phyloP scores from a whole-genome alignment of 768 basidiomycete species.

The Panaeolus papilionaceus region DNA sequence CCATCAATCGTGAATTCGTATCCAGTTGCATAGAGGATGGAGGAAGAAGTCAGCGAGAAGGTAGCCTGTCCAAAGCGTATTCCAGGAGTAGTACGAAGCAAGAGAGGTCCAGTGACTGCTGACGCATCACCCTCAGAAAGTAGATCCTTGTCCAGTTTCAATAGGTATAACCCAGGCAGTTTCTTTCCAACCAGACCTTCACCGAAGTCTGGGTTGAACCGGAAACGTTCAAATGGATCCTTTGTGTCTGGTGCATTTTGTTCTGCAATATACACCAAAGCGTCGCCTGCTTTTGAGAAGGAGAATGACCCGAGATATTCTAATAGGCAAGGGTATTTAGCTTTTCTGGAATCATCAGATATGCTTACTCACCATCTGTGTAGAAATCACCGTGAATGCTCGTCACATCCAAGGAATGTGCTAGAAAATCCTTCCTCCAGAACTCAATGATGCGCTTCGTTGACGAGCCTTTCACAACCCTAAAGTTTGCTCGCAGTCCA shows the following conservation, averaged over 20 bases:
- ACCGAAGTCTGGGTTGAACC: constrained; percentile 66
- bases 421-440: constrained; percentile 53
- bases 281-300: constrained; percentile 59
- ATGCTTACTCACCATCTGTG: constrained; percentile 54
- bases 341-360: background rate
- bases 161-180: constrained; percentile 59
- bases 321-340: constrained; percentile 27
- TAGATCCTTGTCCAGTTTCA: constrained; percentile 46
- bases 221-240: constrained; percentile 50
- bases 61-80: constrained; percentile 59
- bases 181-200: constrained; percentile 61
- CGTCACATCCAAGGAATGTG: constrained; percentile 60
- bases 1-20: constrained; percentile 65
- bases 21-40: constrained; percentile 62
- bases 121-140: constrained; percentile 13
- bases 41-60: constrained; percentile 43
- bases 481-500: constrained; percentile 52
- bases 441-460: constrained; percentile 65
- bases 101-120: background rate
- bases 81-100: constrained; percentile 23
- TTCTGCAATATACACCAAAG: constrained; percentile 69
- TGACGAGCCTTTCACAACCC: constrained; percentile 36
- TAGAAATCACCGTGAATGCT: constrained; percentile 65
- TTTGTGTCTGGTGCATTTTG: constrained; percentile 39
- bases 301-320: constrained; percentile 59